Evolutionary conservation across 495 filamentous ascomycete genomes (phyloP), one percentile per base, ranked within the genome.

Genomic region (Lasiosphaeria miniovina): DNA sequence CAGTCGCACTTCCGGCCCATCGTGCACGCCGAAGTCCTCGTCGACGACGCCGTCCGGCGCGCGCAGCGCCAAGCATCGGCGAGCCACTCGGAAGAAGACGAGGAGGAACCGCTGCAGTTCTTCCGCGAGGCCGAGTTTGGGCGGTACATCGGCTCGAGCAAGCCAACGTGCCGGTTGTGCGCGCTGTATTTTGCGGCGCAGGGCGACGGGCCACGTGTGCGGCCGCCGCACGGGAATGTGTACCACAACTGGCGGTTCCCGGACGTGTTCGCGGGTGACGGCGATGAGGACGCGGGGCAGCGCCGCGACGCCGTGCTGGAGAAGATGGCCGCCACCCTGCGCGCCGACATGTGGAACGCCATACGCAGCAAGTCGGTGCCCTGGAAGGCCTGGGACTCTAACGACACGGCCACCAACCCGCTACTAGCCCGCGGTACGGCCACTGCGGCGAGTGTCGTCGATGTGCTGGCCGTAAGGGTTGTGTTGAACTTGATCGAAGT

Each of bases 101-200:
- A 41, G 2, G 7, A 60, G 8, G 60, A 54, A 0, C 33, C 57
- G 0, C 4, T 68, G 1, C 59, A 60, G n/a, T 77, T 72, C 62
- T 73, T 65, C 50, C 56, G 58, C 17, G 60, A 70, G 45, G 15
- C 55, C 11, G 38, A 55, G 0, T 70, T 68, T 24, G 72, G 68
- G 4, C 35, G 49, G 5, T 77, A 75, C 54, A 71, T 77, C 5
- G 74, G 74, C 36, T 57, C 58, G 54, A 73, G 71, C 64, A 78
- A 78, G 59, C 74, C 76, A 2, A 70, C 74, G 0, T 78, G 76
- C 43, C 64, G 61, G 3, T 69, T 75, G 8, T 77, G 75, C 53
- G 5, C 50, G 1, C 54, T 66, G 10, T 79, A 75, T 36, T 72
- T 77, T 40, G 36, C 32, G 4, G 50, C 50, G 0, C 69, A 74